These are phyloP conservation scores for Chiua virens DNA, from an alignment of 768 basidiomycete species.

Conservation along the genomic window DNA sequence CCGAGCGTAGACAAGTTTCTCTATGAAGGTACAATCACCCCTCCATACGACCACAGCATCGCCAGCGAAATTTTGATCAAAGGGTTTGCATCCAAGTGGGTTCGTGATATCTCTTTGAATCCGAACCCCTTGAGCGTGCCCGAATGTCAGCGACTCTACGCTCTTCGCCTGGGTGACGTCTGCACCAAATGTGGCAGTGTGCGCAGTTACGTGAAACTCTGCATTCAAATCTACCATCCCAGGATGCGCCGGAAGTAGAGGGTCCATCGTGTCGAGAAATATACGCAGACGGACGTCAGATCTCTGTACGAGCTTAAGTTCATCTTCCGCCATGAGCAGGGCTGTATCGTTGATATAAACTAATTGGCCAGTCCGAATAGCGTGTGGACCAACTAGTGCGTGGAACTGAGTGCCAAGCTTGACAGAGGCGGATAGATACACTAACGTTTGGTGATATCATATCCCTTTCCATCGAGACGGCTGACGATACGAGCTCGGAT, in stretches of 20 bases:
- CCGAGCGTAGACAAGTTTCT: conserved; percentile 73
- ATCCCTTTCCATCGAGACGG: conserved; percentile 80
- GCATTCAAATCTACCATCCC: conserved; percentile 38
- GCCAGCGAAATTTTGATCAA: conserved; percentile 45
- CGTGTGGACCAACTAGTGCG: conserved; percentile 72
- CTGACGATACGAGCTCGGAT: conserved; percentile 76
- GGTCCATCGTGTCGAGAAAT: conserved; percentile 53
- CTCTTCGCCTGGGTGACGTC: conserved; percentile 43
- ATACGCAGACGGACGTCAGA: conserved; percentile 59
- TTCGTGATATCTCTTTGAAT: conserved; percentile 56
- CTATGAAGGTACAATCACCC: conserved; percentile 85
- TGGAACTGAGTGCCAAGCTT: conserved; percentile 2
- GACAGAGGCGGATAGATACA: conserved; percentile 3
- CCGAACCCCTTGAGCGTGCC: conserved; percentile 51
- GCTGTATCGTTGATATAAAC: conserved; percentile 77
- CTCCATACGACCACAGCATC: conserved; percentile 64
- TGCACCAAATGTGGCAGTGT: conserved; percentile 70
- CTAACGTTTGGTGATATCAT: conserved; percentile 82
- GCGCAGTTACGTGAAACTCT: conserved; percentile 55
- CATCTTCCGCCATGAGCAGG: conserved; percentile 38
- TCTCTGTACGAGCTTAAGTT: conserved; percentile 11
- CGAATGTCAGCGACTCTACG: conserved; percentile 42
- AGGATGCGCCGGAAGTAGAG: conserved; percentile 41
- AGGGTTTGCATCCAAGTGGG: conserved; percentile 58
- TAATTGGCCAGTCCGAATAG: conserved; percentile 74